phyloP scores from a whole-genome alignment of 2,329 filamentous ascomycete genomes.

The Zymoseptoria ardabiliae region DNA sequence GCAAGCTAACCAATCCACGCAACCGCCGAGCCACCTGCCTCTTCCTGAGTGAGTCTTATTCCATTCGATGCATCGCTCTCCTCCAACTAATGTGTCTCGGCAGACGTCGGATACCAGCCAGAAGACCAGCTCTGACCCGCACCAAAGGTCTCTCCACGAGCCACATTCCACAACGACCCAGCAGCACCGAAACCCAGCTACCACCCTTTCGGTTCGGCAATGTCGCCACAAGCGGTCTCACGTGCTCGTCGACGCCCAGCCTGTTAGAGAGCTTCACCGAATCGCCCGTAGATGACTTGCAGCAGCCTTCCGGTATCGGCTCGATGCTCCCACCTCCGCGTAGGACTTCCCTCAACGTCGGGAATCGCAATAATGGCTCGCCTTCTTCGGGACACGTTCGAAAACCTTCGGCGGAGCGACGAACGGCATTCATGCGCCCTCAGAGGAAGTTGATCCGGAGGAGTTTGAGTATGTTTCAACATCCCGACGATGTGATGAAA shows the following conservation, averaged over 20 bases:
- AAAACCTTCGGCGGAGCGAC: slow-evolving; percentile 55
- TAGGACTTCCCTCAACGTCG: slow-evolving; percentile 56
- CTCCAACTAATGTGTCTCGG: slow-evolving; percentile 11
- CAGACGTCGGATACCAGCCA: slow-evolving; percentile 27
- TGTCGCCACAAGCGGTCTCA: slow-evolving; percentile 28
- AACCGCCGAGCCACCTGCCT: slow-evolving; percentile 12
- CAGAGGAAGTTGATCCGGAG: slow-evolving; percentile 84
- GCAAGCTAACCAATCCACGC: neutral
- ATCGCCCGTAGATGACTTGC: slow-evolving; percentile 66
- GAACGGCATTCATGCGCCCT: slow-evolving; percentile 52
- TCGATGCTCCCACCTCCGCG: slow-evolving; percentile 57
- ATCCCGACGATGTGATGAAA: slow-evolving; percentile 79
- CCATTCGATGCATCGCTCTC: neutral
- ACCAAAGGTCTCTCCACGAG: slow-evolving; percentile 68
- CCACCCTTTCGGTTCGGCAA: slow-evolving; percentile 70
- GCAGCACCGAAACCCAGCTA: slow-evolving; percentile 55
- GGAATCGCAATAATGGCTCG: slow-evolving; percentile 62
- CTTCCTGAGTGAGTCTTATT: slow-evolving; percentile 25
- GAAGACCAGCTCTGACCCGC: slow-evolving; percentile 69
- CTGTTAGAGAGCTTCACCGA: slow-evolving; percentile 74
- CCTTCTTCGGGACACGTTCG: slow-evolving; percentile 64
- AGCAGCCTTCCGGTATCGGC: slow-evolving; percentile 47
- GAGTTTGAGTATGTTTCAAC: slow-evolving; percentile 96
- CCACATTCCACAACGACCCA: slow-evolving; percentile 52
- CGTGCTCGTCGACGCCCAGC: slow-evolving; percentile 54